Percentiles rank a stretch among this genome's conserved stretches.
These are phyloP conservation scores for Kwoniella bestiolae DNA, from an alignment of 768 basidiomycete genomes.

Conservation along the genomic window DNA sequence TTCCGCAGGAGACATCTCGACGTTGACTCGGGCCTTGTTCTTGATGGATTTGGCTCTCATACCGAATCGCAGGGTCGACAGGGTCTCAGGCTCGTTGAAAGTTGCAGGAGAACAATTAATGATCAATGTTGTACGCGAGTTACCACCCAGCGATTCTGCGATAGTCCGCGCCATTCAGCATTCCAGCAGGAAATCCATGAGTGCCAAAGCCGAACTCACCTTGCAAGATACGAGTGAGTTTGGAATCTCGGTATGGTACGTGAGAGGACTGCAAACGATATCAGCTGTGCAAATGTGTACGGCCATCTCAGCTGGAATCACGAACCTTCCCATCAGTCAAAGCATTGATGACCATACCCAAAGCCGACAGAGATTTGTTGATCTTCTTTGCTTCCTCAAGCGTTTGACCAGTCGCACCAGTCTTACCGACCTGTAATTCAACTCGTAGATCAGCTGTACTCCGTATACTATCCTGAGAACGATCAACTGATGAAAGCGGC, in stretches of 20 bases:
- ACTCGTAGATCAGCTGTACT: conserved; percentile 6
- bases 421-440: conserved; percentile 76
- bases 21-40: conserved; percentile 98
- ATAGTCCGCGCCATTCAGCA: conserved; percentile 18
- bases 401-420: conserved; percentile 97
- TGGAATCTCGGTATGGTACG: conserved; percentile 98
- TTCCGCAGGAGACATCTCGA: conserved; percentile 90
- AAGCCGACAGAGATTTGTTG: conserved; percentile 94
- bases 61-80: conserved; percentile 97
- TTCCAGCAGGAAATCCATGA: not conserved
- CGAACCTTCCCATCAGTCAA: conserved; percentile 91
- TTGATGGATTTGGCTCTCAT: conserved; percentile 99
- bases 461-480: not conserved
- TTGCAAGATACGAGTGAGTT: conserved; percentile 98
- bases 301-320: not conserved
- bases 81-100: conserved; percentile 95
- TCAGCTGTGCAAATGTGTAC: conserved; percentile 1
- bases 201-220: conserved; percentile 79
- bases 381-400: conserved; percentile 99
- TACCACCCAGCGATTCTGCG: conserved; percentile 56
- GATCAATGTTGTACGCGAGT: conserved; percentile 82
- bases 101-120: conserved; percentile 94
- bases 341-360: conserved; percentile 99
- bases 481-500: too few relatives aligned
- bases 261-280: conserved; percentile 74